Evolutionary conservation across 2,329 filamentous ascomycete species (phyloP).

Genomic region (Fusarium caatingaense): DNA sequence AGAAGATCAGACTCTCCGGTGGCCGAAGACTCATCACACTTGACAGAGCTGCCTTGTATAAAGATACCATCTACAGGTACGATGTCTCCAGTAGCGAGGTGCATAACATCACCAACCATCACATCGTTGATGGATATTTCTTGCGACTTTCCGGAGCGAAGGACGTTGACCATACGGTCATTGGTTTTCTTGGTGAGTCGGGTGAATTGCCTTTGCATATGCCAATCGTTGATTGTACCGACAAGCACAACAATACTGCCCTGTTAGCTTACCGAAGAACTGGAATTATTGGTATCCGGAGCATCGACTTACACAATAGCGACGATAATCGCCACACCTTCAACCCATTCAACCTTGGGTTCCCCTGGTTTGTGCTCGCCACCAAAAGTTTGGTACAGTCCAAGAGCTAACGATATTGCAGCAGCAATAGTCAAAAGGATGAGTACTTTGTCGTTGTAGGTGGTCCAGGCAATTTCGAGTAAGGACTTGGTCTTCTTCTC

Average conservation of each 20-base stretch:
- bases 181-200: conserved; percentile 72
- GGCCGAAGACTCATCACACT: conserved; percentile 79
- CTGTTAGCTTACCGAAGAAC: not conserved
- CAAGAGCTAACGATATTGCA: conserved; percentile 74
- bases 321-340: conserved; percentile 74
- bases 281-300: conserved; percentile 43
- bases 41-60: conserved; percentile 63
- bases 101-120: conserved; percentile 75
- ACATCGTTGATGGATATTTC: conserved; percentile 75
- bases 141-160: conserved; percentile 73
- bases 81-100: conserved; percentile 76
- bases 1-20: conserved; percentile 80
- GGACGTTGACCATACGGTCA: conserved; percentile 72
- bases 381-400: conserved; percentile 75
- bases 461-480: conserved; percentile 72
- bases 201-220: conserved; percentile 74
- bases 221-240: conserved; percentile 73
- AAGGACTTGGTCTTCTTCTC: conserved; percentile 72
- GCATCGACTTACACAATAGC: conserved; percentile 62
- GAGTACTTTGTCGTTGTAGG: conserved; percentile 80
- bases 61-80: conserved; percentile 78
- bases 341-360: conserved; percentile 74
- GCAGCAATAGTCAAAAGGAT: conserved; percentile 77
- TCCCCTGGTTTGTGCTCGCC: conserved; percentile 56
- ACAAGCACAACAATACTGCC: conserved; percentile 68